Percentiles rank a stretch among this genome's conserved stretches.
Evolutionary conservation across 1,139 yeast species (phyloP).

Genomic region (Chernovozyma aurita): DNA sequence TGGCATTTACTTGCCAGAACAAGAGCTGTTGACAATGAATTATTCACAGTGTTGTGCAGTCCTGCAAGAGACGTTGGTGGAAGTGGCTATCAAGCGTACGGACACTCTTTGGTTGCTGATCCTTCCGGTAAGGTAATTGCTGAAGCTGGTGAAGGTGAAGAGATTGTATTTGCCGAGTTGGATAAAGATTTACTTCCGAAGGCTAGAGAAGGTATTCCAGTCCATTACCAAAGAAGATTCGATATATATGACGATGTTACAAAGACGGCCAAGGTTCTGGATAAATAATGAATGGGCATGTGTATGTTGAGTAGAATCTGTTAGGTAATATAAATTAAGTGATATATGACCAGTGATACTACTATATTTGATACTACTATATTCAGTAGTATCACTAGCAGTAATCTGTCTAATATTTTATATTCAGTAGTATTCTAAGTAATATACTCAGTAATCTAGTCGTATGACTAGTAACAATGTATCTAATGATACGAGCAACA

Average conservation of each 20-base stretch:
- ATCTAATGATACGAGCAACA: too few species aligned
- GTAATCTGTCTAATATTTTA: too few species aligned
- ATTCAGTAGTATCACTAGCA: too few species aligned
- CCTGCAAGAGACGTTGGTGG: slow-evolving; percentile 76
- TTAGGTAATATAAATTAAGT: background rate
- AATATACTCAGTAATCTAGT: too few species aligned
- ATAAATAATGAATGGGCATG: slow-evolving; percentile 3
- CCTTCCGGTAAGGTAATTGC: slow-evolving; percentile 78
- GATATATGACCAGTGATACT: background rate
- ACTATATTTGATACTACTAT: too few species aligned
- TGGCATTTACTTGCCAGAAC: slow-evolving; percentile 87
- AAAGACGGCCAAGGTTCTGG: slow-evolving; percentile 7
- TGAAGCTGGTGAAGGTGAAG: slow-evolving; percentile 86
- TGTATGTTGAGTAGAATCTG: too few species aligned
- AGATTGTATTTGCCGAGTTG: slow-evolving; percentile 72
- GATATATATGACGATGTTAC: slow-evolving; percentile 72
- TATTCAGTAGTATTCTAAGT: too few species aligned
- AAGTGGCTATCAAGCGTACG: slow-evolving; percentile 82
- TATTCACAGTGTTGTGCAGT: slow-evolving; percentile 75
- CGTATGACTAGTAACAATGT: too few species aligned
- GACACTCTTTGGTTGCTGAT: slow-evolving; percentile 84
- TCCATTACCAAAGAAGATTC: slow-evolving; percentile 74
- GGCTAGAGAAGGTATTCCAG: slow-evolving; percentile 73
- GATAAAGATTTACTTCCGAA: slow-evolving; percentile 59
- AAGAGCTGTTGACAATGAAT: slow-evolving; percentile 86